Evolutionary conservation across 1,284 basidiomycete genomes (phyloP), one percentile per base, ranked within the genome.

Genomic region (Pseudozyma tsukubaensis): DNA sequence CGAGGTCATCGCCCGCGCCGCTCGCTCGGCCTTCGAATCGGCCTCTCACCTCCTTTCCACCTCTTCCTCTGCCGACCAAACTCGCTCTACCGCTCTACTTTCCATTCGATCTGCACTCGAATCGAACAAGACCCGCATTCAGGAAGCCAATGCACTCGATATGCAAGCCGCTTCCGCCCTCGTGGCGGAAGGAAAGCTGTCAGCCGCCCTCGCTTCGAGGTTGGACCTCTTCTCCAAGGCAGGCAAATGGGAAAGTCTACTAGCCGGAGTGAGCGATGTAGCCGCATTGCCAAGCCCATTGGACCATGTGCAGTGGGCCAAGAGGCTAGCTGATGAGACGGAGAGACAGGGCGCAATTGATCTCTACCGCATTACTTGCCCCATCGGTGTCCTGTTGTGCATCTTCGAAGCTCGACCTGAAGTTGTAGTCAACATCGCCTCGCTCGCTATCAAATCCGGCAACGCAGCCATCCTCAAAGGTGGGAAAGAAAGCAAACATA

Each of bases 341-440:
- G 55, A 53, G 7, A 67, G 60, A 4, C 62, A 68, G 16, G 92
- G 94, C 40, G 89, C 87, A 0, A 87, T 99, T 14, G 92, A 97
- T 79, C 88, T 99, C 13, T 95, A 97, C 86, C 90, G 94, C 40
- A 91, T 99, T 1, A 94, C 95, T 0, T 99, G 96, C 84, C 95
- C 97, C 0, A 97, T 99, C 71, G 97, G 97, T 18, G 95, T 97
- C 0, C 87, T 99, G 29, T 88, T 99, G 50, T 94, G 98, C 74
- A 97, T 99, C 74, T 99, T 99, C 77, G 97, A 99, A 86, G 93
- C 96, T 3, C 89, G 97, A 37, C 97, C 97, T 1, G 97, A 99
- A 85, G 97, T 99, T 6, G 94, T 99, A 34, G 92, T 99, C 45
- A 99, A 99, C 85, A 98, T 99, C 78, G 94, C 97, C 7, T 89